Conservation (phyloP, 768 basidiomycete genomes). For the Austroboletus festivus region DNA sequence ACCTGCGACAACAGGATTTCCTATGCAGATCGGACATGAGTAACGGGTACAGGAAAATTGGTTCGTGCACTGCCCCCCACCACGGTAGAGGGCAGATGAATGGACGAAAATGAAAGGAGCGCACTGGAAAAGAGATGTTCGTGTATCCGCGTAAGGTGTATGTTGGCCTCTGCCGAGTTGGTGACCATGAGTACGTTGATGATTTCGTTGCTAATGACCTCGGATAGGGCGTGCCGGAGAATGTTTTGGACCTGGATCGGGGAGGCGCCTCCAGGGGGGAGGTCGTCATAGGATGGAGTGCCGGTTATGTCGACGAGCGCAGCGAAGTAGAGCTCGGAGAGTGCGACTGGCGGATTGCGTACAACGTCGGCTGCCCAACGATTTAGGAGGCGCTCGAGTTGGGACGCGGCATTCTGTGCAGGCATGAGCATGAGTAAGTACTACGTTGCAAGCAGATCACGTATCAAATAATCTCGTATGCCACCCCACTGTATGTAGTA, state of each 20-base stretch:
- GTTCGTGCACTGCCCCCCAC: no score
- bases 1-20: constrained; percentile 82
- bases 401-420: constrained; percentile 84
- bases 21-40: constrained; percentile 34
- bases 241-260: constrained; percentile 77
- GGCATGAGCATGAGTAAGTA: no score
- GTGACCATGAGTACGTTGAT: constrained; percentile 86
- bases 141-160: constrained; percentile 82
- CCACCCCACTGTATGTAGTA: no score
- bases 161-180: constrained; percentile 79
- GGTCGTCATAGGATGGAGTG: constrained; percentile 38
- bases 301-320: constrained; percentile 57
- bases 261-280: constrained; percentile 39
- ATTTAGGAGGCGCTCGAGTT: constrained; percentile 79
- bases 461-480: no score
- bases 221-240: constrained; percentile 76
- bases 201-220: constrained; percentile 70
- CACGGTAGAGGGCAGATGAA: no score
- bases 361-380: constrained; percentile 83
- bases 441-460: no score
- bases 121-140: constrained; percentile 82
- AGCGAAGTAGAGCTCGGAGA: constrained; percentile 54
- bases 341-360: constrained; percentile 50
- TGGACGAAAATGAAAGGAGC: constrained; percentile 23
- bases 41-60: not conserved